phyloP scores from a whole-genome alignment of 2,329 filamentous ascomycete species.

The Bretziella fagacearum region DNA sequence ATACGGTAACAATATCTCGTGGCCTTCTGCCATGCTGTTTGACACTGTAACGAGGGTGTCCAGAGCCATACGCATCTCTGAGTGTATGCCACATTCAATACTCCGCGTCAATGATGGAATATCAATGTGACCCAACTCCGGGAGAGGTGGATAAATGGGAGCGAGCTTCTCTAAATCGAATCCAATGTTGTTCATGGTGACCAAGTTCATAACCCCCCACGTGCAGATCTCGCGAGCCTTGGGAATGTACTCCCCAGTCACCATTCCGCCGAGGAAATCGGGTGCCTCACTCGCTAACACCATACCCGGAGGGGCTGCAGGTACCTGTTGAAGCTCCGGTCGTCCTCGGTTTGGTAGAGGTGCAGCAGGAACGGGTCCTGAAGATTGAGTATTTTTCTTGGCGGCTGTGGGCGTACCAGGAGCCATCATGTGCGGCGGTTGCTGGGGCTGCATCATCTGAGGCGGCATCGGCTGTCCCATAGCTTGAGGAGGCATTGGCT shows the following conservation, averaged over 20 bases:
- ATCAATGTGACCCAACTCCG: slow-evolving; percentile 76
- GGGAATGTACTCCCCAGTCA: slow-evolving; percentile 34
- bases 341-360: not conserved
- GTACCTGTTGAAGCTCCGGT: not conserved
- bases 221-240: slow-evolving; percentile 37
- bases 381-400: not conserved
- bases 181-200: slow-evolving; percentile 46
- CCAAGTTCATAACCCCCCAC: slow-evolving; percentile 57
- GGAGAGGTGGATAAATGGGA: slow-evolving; percentile 56
- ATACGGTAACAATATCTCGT: slow-evolving; percentile 49
- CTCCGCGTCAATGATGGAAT: slow-evolving; percentile 79
- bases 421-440: slow-evolving; percentile 17
- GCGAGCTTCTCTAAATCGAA: slow-evolving; percentile 49
- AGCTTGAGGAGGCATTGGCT: slow-evolving; percentile 3
- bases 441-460: not conserved
- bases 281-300: slow-evolving; percentile 14
- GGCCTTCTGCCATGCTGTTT: slow-evolving; percentile 43
- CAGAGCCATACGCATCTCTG: slow-evolving; percentile 75
- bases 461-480: slow-evolving; percentile 3
- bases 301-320: slow-evolving; percentile 21
- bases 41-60: slow-evolving; percentile 61
- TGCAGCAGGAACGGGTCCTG: not conserved
- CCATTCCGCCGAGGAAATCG: slow-evolving; percentile 4
- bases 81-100: slow-evolving; percentile 74
- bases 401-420: not conserved